Base-by-base conservation (phyloP, 225 moss, liverwort and hornwort genomes). In the Rhytidiadelphus loreus region DNA sequence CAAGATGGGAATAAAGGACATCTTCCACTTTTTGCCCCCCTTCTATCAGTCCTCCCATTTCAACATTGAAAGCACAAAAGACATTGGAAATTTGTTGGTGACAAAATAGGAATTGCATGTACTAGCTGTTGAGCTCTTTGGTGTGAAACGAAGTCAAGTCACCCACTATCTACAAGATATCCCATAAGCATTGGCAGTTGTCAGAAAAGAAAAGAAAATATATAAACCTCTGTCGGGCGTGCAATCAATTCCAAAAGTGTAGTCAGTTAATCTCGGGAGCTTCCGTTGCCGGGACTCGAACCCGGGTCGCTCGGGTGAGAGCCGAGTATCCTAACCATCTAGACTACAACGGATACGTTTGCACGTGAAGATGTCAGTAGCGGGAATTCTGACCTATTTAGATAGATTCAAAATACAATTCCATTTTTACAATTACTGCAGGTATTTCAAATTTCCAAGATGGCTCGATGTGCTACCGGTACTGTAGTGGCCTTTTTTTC, bases 331-430 rank as follows among this genome's bases (percentile, higher is more conserved):
- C 87, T 87, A 87, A 86, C 91, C 88, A 89, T 91, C 86, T 88
- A 79, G 83, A 88, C 86, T 88, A 86, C 86, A 91, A 88, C 86
- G 74, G 86, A 82, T 46, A 82, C 46, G 62, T 35, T 0, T 19
- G 8, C 2, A 43, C 41, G 59, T 80, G 29, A 29, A 4, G 41
- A 30, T 80, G 12, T 3, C 39, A 0, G 0, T 0, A 0, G 0
- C 0, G 2, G 0, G 1, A 18, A 26, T 57, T 28, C 1, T 12
- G 9, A 12, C 0, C 0, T 3, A 39, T 28, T 57, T 79, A 77
- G 2, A 2, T 79, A 77, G 2, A 2, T 13, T 16, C 0, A 10
- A 35, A 3, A 35, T 2, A 11, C 0, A 13, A 4, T 14, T 9
- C 30, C 21, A 23, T 7, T 14, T 14, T 10, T 8, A 4, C 39